A percentile compares a stretch with the other conserved stretches of the same genome.
phyloP scores from a whole-genome alignment of 1,139 yeast species.

The Sporopachydermia cereana region DNA sequence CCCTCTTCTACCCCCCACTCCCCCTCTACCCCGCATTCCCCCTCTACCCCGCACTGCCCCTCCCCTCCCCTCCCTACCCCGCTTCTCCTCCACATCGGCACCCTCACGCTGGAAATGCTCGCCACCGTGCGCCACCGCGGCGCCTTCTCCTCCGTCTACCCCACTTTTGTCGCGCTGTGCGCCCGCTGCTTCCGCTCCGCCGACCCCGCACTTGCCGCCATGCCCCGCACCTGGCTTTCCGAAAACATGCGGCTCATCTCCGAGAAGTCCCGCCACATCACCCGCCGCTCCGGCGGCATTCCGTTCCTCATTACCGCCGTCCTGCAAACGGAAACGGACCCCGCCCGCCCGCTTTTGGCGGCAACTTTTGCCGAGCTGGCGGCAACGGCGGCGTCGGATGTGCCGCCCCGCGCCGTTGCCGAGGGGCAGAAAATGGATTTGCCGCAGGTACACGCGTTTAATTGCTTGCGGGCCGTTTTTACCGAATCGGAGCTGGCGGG shows the following conservation, averaged over 20 bases:
- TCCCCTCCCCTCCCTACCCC: conserved; percentile 16
- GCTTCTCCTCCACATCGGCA: conserved; percentile 32
- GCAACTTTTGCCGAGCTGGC: conserved; percentile 41
- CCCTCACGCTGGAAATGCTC: conserved; percentile 50
- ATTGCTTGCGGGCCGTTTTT: conserved; percentile 66
- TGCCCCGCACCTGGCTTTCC: conserved; percentile 45
- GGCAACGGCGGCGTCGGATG: conserved; percentile 40
- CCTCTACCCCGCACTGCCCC: too few relatives aligned
- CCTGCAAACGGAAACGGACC: conserved; percentile 40
- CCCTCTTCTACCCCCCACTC: too few relatives aligned
- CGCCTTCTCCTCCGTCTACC: conserved; percentile 79
- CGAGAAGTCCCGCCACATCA: conserved; percentile 52
- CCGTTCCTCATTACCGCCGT: conserved; percentile 72
- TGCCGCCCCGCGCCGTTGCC: conserved; percentile 19
- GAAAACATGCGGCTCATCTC: conserved; percentile 41
- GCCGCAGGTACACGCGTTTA: conserved; percentile 91
- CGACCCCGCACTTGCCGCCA: conserved; percentile 21
- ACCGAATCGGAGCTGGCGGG: conserved; percentile 54
- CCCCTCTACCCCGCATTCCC: too few relatives aligned
- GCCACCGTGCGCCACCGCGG: conserved; percentile 78
- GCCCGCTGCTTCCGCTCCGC: conserved; percentile 30
- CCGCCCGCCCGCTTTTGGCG: conserved; percentile 27
- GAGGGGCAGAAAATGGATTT: conserved; percentile 49
- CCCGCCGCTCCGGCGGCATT: conserved; percentile 86
- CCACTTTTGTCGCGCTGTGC: conserved; percentile 60